Evolutionary conservation across 495 filamentous ascomycete genomes (phyloP), one percentile per base, ranked within the genome.

Genomic region (Penicillium simplicissimum): DNA sequence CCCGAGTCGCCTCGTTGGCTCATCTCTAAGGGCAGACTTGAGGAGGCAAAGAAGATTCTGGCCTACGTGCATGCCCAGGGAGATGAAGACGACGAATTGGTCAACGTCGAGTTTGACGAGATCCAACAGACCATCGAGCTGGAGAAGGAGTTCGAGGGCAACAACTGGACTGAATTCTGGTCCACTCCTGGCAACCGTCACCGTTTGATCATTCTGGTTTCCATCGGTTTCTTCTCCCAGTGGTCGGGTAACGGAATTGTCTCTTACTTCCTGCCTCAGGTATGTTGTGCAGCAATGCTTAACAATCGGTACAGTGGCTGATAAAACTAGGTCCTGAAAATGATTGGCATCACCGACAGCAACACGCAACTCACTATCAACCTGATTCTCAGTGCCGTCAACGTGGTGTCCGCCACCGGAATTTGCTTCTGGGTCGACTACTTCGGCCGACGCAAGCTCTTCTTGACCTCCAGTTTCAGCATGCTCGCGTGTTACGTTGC

Each of bases 141-240:
- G 2, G 71, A 74, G 59, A 73, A 75, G 52, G 59, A 74, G 55
- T 62, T 65, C 45, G 65, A 70, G 56, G 68, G 74, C 45, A 64
- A 64, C 52, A 66, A 33, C 34, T 66, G 70, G 55, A 76, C 63
- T 31, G 85, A 88, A 62, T 86, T 90, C 73, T 80, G 87, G 79
- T 74, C 74, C 37, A 89, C 86, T 56, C 82, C 80, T 67, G 87
- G 87, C 60, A 91, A 91, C 76, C 81, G 86, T 13, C 85, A 87
- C 66, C 80, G 87, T 14, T 68, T 85, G 1, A 59, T 70, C 35
- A 71, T 89, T 28, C 79, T 87, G 55, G 69, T 87, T 35, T 84
- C 82, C 13, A 77, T 88, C 35, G 87, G 87, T 64, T 84, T 88
- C 55, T 81, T 87, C 63, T 79, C 82, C 10, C 74, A 76, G 60